Evolutionary conservation across 192 early-diverging fungal genomes (phyloP).

Genomic region (Coemansia sp.): DNA sequence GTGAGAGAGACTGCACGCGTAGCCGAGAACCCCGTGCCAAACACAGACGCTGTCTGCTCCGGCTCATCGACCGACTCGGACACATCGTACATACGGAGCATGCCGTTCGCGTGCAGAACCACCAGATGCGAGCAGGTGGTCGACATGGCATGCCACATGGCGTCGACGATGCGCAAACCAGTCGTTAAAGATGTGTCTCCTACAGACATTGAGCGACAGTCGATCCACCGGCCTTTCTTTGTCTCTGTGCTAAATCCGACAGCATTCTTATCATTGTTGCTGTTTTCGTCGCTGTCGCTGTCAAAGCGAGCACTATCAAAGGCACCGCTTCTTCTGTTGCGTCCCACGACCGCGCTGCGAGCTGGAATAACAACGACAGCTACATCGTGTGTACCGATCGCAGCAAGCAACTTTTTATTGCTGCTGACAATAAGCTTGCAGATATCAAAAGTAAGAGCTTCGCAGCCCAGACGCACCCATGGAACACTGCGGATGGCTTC

Average conservation of each 20-base stretch:
- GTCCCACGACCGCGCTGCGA: conserved; percentile 30
- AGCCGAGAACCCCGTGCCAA: conserved; percentile 33
- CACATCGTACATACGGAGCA: conserved; percentile 72
- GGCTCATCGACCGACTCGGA: conserved; percentile 60
- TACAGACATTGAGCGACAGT: conserved; percentile 43
- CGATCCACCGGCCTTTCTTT: conserved; percentile 21
- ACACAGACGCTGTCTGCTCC: conserved; percentile 60
- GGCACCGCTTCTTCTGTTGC: conserved; percentile 26
- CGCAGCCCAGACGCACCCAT: conserved; percentile 44
- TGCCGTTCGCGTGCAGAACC: conserved; percentile 66
- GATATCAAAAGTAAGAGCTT: conserved; percentile 61
- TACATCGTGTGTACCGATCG: conserved; percentile 59
- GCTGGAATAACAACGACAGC: conserved; percentile 61
- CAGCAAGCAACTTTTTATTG: conserved; percentile 64
- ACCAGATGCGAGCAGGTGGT: conserved; percentile 66
- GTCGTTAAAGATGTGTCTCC: conserved; percentile 7
- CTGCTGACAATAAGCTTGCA: conserved; percentile 54
- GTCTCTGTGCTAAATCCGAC: not conserved
- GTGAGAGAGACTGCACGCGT: conserved; percentile 54
- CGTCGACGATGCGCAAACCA: conserved; percentile 60
- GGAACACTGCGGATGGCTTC: conserved; percentile 37
- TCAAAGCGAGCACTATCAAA: conserved; percentile 35
- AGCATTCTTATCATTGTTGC: not conserved
- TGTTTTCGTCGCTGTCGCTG: conserved; percentile 6
- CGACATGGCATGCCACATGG: conserved; percentile 80